A percentile compares a stretch with the other conserved stretches of the same genome.
Conservation (phyloP, 768 basidiomycete species). For the Clathrus columnatus region DNA sequence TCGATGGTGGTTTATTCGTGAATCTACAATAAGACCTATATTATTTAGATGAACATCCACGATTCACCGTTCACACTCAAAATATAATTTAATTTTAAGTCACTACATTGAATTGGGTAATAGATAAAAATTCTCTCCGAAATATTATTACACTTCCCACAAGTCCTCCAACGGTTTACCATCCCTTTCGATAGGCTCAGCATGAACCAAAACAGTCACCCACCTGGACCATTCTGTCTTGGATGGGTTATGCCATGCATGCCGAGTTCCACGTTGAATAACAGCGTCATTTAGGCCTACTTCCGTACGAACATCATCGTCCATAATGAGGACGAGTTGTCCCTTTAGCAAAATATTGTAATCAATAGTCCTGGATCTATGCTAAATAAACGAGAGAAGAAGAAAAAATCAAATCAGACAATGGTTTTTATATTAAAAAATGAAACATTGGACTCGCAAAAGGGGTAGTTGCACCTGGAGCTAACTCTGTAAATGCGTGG, state of each 20-base stretch:
- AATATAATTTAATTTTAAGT: not conserved
- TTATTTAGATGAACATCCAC: not conserved
- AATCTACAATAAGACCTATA: constrained; percentile 48
- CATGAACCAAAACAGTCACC: constrained; percentile 44
- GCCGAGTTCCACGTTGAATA: constrained; percentile 49
- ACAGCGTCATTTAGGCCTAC: constrained; percentile 49
- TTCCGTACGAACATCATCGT: constrained; percentile 45
- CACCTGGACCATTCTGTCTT: constrained; percentile 39
- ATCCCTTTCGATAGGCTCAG: constrained; percentile 38
- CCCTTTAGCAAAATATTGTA: constrained; percentile 52
- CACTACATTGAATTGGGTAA: no score
- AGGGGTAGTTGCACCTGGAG: constrained; percentile 41
- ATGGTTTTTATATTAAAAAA: not conserved
- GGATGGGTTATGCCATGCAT: constrained; percentile 55
- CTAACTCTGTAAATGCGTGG: constrained; percentile 44
- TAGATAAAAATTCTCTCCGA: not conserved
- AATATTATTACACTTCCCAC: constrained; percentile 5
- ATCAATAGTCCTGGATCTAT: constrained; percentile 48
- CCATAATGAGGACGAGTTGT: constrained; percentile 45
- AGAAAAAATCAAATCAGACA: not conserved
- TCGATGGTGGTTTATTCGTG: constrained; percentile 69
- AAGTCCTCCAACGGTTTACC: constrained; percentile 30
- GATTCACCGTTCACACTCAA: not conserved
- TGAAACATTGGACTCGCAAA: constrained; percentile 44
- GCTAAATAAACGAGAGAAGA: constrained; percentile 27